These are phyloP conservation scores for Glycine soja DNA, from an alignment of 306 rosid species.

Conservation along the genomic window DNA sequence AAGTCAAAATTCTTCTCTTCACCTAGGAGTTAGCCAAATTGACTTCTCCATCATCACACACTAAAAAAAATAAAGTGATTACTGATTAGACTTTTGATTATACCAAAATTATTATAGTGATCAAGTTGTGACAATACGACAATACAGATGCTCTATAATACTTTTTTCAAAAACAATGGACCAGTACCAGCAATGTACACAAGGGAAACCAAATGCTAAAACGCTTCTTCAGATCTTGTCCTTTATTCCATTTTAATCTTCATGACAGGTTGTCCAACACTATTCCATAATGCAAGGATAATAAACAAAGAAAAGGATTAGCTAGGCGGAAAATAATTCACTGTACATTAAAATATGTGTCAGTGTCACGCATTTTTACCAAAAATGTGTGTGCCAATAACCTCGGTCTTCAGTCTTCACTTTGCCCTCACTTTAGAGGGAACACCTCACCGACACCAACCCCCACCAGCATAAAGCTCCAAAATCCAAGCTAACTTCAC, in stretches of 20 bases:
- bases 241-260: not conserved
- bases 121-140: conserved; percentile 11
- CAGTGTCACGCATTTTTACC: conserved; percentile 24
- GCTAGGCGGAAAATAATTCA: conserved; percentile 7
- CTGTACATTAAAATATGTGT: conserved; percentile 17
- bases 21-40: conserved; percentile 1
- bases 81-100: conserved; percentile 1
- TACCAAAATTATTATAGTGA: conserved; percentile 4
- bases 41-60: conserved; percentile 40
- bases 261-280: conserved; percentile 37
- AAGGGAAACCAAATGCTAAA: conserved; percentile 19
- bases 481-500: conserved; percentile 16
- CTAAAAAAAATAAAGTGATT: not conserved
- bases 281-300: not conserved
- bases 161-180: not conserved
- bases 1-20: conserved; percentile 38
- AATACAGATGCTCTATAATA: not conserved
- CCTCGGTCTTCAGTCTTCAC: conserved; percentile 16
- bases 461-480: conserved; percentile 28
- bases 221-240: conserved; percentile 24
- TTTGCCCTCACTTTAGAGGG: conserved; percentile 16
- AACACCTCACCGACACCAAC: conserved; percentile 47
- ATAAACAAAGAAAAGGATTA: too few relatives aligned
- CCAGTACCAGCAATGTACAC: conserved; percentile 4
- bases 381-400: conserved; percentile 42